Conservation (phyloP, 2,329 filamentous ascomycete species). For the Podosphaera aphanis region DNA sequence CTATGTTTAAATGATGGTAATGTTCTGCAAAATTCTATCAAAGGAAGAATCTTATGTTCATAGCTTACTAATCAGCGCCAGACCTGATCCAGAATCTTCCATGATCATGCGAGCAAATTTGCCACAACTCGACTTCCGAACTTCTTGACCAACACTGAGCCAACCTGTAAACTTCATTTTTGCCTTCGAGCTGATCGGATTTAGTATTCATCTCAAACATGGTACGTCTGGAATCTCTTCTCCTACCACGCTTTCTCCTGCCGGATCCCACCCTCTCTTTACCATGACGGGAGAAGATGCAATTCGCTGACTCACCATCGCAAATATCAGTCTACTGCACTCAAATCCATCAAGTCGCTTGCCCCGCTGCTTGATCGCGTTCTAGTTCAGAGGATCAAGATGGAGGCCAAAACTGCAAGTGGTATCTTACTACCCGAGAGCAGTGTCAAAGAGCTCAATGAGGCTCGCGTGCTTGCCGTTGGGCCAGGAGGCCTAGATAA, state of each 20-base stretch:
- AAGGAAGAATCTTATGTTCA: no score
- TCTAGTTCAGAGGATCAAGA: slow-evolving; percentile 92
- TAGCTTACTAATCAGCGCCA: background rate
- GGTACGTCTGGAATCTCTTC: background rate
- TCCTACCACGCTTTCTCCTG: background rate
- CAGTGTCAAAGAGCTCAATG: slow-evolving; percentile 92
- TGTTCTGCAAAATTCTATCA: no score
- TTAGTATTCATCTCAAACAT: background rate
- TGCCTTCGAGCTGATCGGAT: background rate
- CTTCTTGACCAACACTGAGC: no score
- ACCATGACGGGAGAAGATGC: background rate
- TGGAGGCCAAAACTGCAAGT: slow-evolving; percentile 83
- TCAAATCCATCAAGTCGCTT: slow-evolving; percentile 90
- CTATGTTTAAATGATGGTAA: no score
- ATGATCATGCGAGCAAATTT: background rate
- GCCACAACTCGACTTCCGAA: no score
- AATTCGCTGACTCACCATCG: background rate
- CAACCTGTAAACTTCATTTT: background rate
- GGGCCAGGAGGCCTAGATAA: slow-evolving; percentile 73
- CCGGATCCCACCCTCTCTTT: no score
- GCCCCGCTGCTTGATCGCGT: slow-evolving; percentile 93
- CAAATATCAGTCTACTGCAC: slow-evolving; percentile 36
- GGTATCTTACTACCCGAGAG: slow-evolving; percentile 97
- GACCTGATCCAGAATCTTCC: background rate
- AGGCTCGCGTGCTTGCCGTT: slow-evolving; percentile 87